Base-by-base conservation (phyloP, 805 yeast genomes). In the Cyberlindnera subsufficiens region DNA sequence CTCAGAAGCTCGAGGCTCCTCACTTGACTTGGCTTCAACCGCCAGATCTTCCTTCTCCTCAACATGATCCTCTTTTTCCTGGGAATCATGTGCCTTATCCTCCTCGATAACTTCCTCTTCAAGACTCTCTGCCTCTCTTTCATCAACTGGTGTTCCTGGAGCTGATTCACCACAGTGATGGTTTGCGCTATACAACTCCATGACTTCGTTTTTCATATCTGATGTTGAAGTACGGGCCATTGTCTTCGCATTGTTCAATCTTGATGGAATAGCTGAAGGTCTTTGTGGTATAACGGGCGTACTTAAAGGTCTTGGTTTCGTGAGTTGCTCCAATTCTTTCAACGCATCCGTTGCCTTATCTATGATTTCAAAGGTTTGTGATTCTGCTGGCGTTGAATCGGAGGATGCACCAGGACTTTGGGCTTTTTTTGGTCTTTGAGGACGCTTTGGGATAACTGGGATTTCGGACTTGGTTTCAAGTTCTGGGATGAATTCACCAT, bases 351-450 rank as follows among this genome's bases (percentile, higher is more conserved):
- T 38, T 3, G 38, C 17, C 44, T 43, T 25, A 4, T 18, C 14
- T n/a, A 38, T 38, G 9, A 30, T 4, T 3, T 17, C 37, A 13
- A 15, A 31, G 2, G 43, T 17, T 27, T 42, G 33, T 3, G 38
- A 27, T 11, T 40, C 46, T 15, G 29, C 20, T 8, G 36, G 14
- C 3, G 35, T 3, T 8, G 30, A 39, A 4, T 32, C 33, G 14
- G 19, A 14, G 7, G 32, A 7, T 22, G 32, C 2, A 5, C 17
- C 15, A 6, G 25, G 14, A 16, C 36, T 30, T n/a, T 33, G 10
- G 3, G 20, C 31, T 32, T 38, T 42, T 31, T 39, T 40, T 16
- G 49, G 46, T 44, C 50, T 46, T 27, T 39, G 35, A 15, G 50
- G 46, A 32, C 38, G 42, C 35, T 35, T 35, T 32, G 45, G 45